Percentiles rank a stretch among this genome's conserved stretches.
phyloP scores from a whole-genome alignment of 345 rosid genomes.

The Pseudoturritis turrita region DNA sequence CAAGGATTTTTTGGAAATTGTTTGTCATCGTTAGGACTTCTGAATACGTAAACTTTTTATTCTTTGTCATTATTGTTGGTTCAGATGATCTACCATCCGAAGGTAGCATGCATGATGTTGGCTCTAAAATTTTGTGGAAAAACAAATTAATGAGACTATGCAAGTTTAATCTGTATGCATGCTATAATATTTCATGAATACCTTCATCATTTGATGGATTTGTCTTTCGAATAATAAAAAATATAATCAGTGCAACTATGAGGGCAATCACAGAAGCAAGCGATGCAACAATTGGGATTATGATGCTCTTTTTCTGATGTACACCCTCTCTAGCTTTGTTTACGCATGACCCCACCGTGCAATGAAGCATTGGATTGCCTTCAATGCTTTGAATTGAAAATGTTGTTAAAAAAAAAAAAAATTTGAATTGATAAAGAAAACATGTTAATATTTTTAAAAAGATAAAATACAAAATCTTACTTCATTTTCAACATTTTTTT shows the following conservation, averaged over 20 bases:
- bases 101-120: constrained; percentile 10
- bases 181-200: background rate
- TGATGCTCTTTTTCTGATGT: background rate
- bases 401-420: background rate
- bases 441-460: background rate
- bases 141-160: background rate
- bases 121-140: background rate
- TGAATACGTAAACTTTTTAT: constrained; percentile 18
- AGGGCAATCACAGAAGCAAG: background rate
- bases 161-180: background rate
- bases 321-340: background rate
- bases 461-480: background rate
- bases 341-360: background rate
- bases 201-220: background rate
- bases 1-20: constrained; percentile 37
- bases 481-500: constrained; percentile 1
- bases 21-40: constrained; percentile 38
- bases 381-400: background rate
- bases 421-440: background rate
- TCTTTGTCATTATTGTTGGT: background rate
- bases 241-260: background rate
- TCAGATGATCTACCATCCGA: background rate
- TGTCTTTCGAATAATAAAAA: background rate
- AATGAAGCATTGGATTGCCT: background rate
- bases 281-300: constrained; percentile 19